phyloP scores from a whole-genome alignment of 257 asterid species.

The Przewalskia tangutica region DNA sequence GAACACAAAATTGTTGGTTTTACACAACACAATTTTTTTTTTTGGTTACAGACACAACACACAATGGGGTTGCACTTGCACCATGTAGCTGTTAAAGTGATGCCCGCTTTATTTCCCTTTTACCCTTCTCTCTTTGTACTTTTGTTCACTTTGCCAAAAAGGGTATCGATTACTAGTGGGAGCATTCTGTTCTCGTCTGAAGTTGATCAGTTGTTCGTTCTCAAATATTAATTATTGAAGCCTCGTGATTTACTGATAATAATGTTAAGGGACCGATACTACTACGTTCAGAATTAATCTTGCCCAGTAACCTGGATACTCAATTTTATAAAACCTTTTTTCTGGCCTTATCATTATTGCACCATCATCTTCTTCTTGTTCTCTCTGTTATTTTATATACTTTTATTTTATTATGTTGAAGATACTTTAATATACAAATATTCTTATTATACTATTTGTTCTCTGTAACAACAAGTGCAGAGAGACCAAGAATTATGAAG shows the following conservation, averaged over 20 bases:
- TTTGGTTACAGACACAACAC: too few relatives aligned
- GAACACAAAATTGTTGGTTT: too few relatives aligned
- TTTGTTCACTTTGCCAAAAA: not conserved
- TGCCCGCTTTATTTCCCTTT: not conserved
- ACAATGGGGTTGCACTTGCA: not conserved
- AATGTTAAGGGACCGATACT: too few relatives aligned
- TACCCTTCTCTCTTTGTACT: not conserved
- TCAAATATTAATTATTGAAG: too few relatives aligned
- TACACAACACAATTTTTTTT: too few relatives aligned
- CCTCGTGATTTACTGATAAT: too few relatives aligned
- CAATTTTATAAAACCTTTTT: not conserved
- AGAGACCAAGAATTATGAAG: conserved; percentile 32
- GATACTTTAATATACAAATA: not conserved
- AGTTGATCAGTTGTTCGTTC: too few relatives aligned
- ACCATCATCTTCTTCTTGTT: not conserved
- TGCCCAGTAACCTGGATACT: too few relatives aligned
- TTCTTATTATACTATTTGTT: not conserved
- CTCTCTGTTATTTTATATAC: not conserved
- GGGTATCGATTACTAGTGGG: too few relatives aligned
- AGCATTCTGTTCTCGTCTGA: too few relatives aligned
- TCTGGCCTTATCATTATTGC: not conserved
- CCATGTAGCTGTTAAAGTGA: not conserved
- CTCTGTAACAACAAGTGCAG: not conserved
- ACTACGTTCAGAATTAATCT: too few relatives aligned
- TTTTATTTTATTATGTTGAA: not conserved